Percentiles rank a stretch among this genome's conserved stretches.
These are phyloP conservation scores for Podospora didyma DNA, from an alignment of 495 filamentous ascomycete genomes.

Conservation along the genomic window DNA sequence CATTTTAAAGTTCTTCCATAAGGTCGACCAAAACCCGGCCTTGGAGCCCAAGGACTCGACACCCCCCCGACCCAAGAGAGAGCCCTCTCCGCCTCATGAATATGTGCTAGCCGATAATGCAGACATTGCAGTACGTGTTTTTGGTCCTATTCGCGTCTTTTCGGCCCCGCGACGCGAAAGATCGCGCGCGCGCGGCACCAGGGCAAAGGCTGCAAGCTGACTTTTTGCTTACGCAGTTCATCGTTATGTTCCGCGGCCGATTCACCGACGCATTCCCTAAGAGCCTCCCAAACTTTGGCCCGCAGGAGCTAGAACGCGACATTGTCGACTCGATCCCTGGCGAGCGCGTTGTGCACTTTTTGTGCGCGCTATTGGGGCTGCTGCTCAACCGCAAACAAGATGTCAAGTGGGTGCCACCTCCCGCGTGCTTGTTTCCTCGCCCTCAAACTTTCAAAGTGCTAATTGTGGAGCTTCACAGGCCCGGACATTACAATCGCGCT, in stretches of 20 bases:
- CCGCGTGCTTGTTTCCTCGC: not conserved
- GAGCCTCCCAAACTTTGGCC: constrained; percentile 80
- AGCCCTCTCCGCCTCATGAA: constrained; percentile 83
- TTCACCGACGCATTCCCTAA: constrained; percentile 87
- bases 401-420: constrained; percentile 73
- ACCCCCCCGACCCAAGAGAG: constrained; percentile 69
- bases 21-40: constrained; percentile 37
- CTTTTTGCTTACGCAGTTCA: constrained; percentile 60
- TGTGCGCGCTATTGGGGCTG: constrained; percentile 84
- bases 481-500: constrained; percentile 85
- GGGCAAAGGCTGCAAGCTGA: constrained; percentile 24
- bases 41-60: constrained; percentile 43
- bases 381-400: constrained; percentile 96
- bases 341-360: constrained; percentile 77
- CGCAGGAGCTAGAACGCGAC: constrained; percentile 90
- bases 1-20: constrained; percentile 57
- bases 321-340: constrained; percentile 72
- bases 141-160: constrained; percentile 21
- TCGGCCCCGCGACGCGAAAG: constrained; percentile 33
- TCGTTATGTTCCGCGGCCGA: constrained; percentile 94
- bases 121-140: constrained; percentile 74
- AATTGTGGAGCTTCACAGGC: constrained; percentile 37
- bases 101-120: constrained; percentile 83
- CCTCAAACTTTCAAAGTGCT: not conserved
- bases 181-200: constrained; percentile 33